Conservation (phyloP, 2,329 filamentous ascomycete genomes). For the Paecilomyces sp. region DNA sequence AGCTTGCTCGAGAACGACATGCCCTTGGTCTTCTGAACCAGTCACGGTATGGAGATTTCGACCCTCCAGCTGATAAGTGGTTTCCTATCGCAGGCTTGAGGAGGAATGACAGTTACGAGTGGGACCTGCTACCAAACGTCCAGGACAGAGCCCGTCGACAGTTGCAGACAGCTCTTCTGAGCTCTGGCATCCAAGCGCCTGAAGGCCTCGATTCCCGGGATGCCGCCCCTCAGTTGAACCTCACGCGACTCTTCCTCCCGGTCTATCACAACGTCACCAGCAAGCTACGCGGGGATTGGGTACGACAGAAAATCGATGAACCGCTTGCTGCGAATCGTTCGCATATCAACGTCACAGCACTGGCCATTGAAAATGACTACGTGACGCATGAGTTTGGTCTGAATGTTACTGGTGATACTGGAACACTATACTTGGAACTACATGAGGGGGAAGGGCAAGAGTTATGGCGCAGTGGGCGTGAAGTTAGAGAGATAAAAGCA, state of each 20-base stretch:
- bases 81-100: slow-evolving; percentile 74
- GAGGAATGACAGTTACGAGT: slow-evolving; percentile 66
- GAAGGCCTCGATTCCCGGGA: slow-evolving; percentile 18
- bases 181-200: slow-evolving; percentile 23
- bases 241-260: slow-evolving; percentile 39
- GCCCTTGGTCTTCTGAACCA: slow-evolving; percentile 44
- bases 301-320: slow-evolving; percentile 48
- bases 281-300: slow-evolving; percentile 69
- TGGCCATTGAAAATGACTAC: slow-evolving; percentile 62
- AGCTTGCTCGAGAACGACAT: slow-evolving; percentile 44
- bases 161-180: slow-evolving; percentile 26
- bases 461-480: slow-evolving; percentile 36
- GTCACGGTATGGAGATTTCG: slow-evolving; percentile 47
- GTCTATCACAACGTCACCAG: slow-evolving; percentile 77
- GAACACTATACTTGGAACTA: slow-evolving; percentile 63
- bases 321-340: slow-evolving; percentile 36
- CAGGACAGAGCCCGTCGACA: slow-evolving; percentile 58
- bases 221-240: slow-evolving; percentile 20
- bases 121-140: slow-evolving; percentile 64
- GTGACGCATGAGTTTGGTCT: slow-evolving; percentile 61
- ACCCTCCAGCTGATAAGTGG: slow-evolving; percentile 39
- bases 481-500: slow-evolving; percentile 62
- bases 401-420: slow-evolving; percentile 70
- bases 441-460: slow-evolving; percentile 45
- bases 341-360: slow-evolving; percentile 57